Conservation (phyloP, 2,329 filamentous ascomycete species). For the Endocalyx cinctus region DNA sequence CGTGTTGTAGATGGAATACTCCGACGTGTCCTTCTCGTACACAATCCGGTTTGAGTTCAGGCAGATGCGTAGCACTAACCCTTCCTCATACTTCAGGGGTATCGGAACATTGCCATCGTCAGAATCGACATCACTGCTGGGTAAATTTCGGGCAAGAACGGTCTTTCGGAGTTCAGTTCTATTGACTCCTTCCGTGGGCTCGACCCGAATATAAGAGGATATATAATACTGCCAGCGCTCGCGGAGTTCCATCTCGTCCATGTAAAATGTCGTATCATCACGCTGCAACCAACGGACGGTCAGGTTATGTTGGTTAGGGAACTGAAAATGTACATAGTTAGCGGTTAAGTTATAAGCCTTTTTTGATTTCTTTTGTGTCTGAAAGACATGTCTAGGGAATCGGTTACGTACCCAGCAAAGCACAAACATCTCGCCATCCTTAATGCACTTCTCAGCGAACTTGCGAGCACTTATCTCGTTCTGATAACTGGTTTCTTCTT, state of each 20-base stretch:
- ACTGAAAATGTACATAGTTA: constrained; percentile 44
- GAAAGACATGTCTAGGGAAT: too few species aligned
- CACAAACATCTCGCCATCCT: constrained; percentile 87
- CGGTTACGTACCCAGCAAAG: constrained; percentile 75
- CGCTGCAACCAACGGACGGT: constrained; percentile 67
- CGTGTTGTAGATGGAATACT: constrained; percentile 69
- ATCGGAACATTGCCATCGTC: constrained; percentile 61
- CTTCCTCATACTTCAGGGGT: constrained; percentile 59
- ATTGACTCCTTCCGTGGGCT: constrained; percentile 77
- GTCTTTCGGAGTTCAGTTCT: constrained; percentile 62
- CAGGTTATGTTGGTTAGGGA: constrained; percentile 63
- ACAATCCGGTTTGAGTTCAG: constrained; percentile 75
- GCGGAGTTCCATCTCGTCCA: constrained; percentile 79
- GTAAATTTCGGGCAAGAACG: constrained; percentile 68
- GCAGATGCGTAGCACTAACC: constrained; percentile 68
- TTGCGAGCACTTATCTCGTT: constrained; percentile 87
- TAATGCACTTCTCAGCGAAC: constrained; percentile 86
- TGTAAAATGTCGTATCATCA: constrained; percentile 75
- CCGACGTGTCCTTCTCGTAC: constrained; percentile 66
- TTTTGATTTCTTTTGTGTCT: too few species aligned
- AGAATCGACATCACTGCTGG: constrained; percentile 55
- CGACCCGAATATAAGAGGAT: constrained; percentile 81
- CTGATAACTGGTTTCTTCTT: constrained; percentile 82
- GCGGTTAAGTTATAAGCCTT: constrained; percentile 13
- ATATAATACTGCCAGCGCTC: constrained; percentile 94